Conservation (phyloP, 2,329 filamentous ascomycete species). For the Calonectria henricotiae region DNA sequence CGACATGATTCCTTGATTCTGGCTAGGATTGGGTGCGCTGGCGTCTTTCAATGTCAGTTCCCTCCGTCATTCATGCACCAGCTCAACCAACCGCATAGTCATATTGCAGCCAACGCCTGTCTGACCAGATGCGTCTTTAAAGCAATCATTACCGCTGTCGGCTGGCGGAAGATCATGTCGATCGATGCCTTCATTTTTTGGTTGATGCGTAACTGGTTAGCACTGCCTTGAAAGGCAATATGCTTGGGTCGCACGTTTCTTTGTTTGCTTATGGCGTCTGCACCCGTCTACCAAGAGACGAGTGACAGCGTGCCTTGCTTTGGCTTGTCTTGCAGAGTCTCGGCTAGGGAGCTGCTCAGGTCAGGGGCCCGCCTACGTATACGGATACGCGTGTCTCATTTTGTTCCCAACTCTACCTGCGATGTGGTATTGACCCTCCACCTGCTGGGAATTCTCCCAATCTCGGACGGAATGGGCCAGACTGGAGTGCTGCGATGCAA, state of each 20-base stretch:
- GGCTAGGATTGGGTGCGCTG: conserved; percentile 3
- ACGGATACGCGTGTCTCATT: conserved; percentile 24
- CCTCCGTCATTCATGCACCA: conserved; percentile 7
- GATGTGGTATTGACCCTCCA: conserved; percentile 28
- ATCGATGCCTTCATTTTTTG: conserved; percentile 6
- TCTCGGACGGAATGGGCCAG: conserved; percentile 17
- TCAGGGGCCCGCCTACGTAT: conserved; percentile 3
- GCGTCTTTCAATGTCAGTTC: conserved; percentile 2
- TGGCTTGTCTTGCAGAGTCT: conserved; percentile 30
- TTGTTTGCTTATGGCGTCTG: conserved; percentile 25
- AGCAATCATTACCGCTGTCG: conserved; percentile 21
- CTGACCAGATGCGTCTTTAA: not conserved
- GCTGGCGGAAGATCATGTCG: conserved; percentile 24
- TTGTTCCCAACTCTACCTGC: conserved; percentile 22
- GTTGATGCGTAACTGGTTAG: conserved; percentile 17
- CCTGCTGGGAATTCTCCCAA: conserved; percentile 13
- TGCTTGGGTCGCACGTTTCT: conserved; percentile 12
- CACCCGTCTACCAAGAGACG: conserved; percentile 13
- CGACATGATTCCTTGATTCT: conserved; percentile 4
- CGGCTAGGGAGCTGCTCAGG: conserved; percentile 21
- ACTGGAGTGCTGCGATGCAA: not conserved
- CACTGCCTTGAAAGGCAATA: not conserved
- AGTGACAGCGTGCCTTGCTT: conserved; percentile 8
- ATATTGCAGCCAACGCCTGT: conserved; percentile 4
- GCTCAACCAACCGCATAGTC: not conserved